Evolutionary conservation across 1,284 basidiomycete species (phyloP).

Genomic region (Ceratobasidium papillatum): DNA sequence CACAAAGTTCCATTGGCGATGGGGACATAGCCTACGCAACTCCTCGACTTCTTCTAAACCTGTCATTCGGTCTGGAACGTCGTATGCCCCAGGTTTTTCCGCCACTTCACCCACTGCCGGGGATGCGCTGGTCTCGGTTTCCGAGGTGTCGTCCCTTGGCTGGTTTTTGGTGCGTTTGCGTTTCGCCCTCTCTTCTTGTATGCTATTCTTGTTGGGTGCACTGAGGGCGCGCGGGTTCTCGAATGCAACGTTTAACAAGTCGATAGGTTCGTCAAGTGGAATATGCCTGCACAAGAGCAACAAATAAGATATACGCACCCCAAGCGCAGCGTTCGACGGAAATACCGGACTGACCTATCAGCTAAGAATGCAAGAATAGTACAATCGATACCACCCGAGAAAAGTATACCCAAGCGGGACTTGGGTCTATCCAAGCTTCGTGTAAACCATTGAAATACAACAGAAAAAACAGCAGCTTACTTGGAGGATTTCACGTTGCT

Average conservation of each 20-base stretch:
- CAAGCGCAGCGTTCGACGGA: conserved; percentile 17
- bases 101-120: conserved; percentile 52
- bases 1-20: conserved; percentile 89
- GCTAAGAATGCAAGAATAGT: conserved; percentile 84
- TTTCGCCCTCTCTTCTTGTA: conserved; percentile 31
- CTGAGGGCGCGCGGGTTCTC: conserved; percentile 84
- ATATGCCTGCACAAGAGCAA: conserved; percentile 63
- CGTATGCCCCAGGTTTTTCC: conserved; percentile 51
- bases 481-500: background rate
- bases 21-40: conserved; percentile 73
- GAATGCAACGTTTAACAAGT: conserved; percentile 95
- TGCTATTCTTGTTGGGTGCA: conserved; percentile 53
- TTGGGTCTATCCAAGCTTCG: background rate
- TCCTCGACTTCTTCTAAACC: conserved; percentile 82
- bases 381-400: conserved; percentile 96
- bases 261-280: conserved; percentile 81
- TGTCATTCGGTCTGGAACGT: conserved; percentile 88
- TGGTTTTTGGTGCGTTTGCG: conserved; percentile 57
- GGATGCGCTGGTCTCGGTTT: conserved; percentile 48
- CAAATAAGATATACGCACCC: background rate
- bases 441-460: background rate
- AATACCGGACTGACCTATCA: conserved; percentile 62
- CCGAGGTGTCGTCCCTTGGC: conserved; percentile 49
- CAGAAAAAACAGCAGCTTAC: background rate
- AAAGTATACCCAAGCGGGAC: conserved; percentile 80